Evolutionary conservation across 2,329 filamentous ascomycete species (phyloP), one percentile per base, ranked within the genome.

Genomic region (Colletotrichum sp.): DNA sequence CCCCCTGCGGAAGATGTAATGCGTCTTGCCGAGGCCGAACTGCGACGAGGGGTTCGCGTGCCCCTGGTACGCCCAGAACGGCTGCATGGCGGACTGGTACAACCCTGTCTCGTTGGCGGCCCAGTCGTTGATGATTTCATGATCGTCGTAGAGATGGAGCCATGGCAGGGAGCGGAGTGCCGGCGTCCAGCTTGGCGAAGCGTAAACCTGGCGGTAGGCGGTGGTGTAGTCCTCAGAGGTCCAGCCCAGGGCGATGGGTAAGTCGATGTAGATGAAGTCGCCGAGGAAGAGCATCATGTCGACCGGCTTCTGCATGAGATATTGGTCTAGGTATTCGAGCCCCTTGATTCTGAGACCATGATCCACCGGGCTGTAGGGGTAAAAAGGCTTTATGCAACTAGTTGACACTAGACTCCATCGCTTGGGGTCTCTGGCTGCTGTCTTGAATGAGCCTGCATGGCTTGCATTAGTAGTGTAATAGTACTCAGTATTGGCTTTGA

Each of bases 81-180:
- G 91, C 68, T 93, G 91, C 48, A 90, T 90, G 1, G 93, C 93
- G 2, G 91, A 88, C 6, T 86, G 84, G 77, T 92, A 94, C 2
- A 93, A 88, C 4, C 89, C 89, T 0, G 91, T 93, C 55, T 88
- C 90, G 81, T 93, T 93, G 24, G 88, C 87, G 73, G 89, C 88
- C 93, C 93, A 94, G 83, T 94, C 93, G 74, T 94, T 94, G 15
- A 89, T 88, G 66, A 94, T 93, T 80, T 94, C 93, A 77, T 94
- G 93, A 80, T 94, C 93, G 78, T 94, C 93, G 24, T 93, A 89
- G 8, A 93, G 92, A 80, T 94, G 93, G 12, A 94, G 89, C 93
- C 93, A 94, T 6, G 93, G 92, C 1, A 94, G 84, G 13, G 88
- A 83, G 18, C 85, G 80, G 13, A 79, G 67, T 8, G 73, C 70